phyloP scores from a whole-genome alignment of 129 eudicot genomes.

The Artemisia argyi region DNA sequence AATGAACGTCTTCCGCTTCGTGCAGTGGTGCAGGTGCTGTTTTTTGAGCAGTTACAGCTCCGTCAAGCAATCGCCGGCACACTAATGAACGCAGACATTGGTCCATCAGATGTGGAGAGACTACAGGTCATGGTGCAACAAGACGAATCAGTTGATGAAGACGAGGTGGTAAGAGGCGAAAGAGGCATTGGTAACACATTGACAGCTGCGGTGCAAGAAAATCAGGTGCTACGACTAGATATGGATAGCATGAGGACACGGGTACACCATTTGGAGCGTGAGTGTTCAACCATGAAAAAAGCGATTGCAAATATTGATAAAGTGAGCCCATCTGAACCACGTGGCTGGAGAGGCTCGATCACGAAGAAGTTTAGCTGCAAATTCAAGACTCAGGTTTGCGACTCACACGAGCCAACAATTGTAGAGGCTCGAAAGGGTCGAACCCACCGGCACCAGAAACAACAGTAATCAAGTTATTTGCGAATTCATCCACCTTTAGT shows the following conservation, averaged over 20 bases:
- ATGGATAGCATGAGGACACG: constrained; percentile 97
- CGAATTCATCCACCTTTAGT: not conserved
- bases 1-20: constrained; percentile 93
- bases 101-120: constrained; percentile 7
- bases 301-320: constrained; percentile 72
- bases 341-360: constrained; percentile 50
- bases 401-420: constrained; percentile 71
- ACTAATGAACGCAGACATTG: constrained; percentile 40
- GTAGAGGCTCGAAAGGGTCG: constrained; percentile 59
- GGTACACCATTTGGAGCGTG: constrained; percentile 79
- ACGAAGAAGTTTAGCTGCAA: constrained; percentile 75
- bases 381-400: constrained; percentile 95
- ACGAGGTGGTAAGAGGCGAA: constrained; percentile 15
- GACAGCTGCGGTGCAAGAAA: constrained; percentile 73
- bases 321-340: constrained; percentile 24
- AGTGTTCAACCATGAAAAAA: constrained; percentile 82
- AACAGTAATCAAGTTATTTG: constrained; percentile 8
- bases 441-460: constrained; percentile 54
- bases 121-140: constrained; percentile 4
- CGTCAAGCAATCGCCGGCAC: constrained; percentile 96
- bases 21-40: constrained; percentile 87
- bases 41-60: constrained; percentile 97
- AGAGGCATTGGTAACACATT: constrained; percentile 33
- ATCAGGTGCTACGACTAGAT: constrained; percentile 81
- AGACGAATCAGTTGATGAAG: constrained; percentile 36